Evolutionary conservation across 2,329 filamentous ascomycete species (phyloP), one percentile per base, ranked within the genome.

Genomic region (Xylariaceae sp.): DNA sequence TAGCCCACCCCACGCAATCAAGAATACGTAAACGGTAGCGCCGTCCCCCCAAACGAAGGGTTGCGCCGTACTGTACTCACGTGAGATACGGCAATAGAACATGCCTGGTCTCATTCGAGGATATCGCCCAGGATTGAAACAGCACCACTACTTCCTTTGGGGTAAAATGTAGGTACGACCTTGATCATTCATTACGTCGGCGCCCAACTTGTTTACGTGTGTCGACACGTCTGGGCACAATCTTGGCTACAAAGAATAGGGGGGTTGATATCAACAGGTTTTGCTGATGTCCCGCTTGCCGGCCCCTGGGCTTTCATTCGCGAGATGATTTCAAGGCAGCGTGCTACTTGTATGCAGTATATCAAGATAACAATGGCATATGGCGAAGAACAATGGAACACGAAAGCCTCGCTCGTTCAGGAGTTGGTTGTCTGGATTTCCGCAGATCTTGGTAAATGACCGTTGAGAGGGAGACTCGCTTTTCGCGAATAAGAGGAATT

Each of bases 151-250:
- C 32, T 10, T 34, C 32, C 32, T 10, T 34, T 34, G 3, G 10
- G 13, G 32, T 10, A 34, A 12, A 34, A 15, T 15, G 32, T 13
- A n/a, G n/a, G n/a, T n/a, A 34, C 32, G 13, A 34, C 6, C 32
- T 34, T 34, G 13, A 15, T 34, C 32, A 34, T 15, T 34, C 32
- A 10, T 15, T 34, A 9, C 10, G 32, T 34, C 32, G 32, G 32
- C 32, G 32, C 32, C 32, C 32, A 10, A 34, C 32, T 34, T 15
- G 32, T 34, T 13, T 34, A 4, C 32, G 6, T 34, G 32, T 34
- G 41, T 34, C 18, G 41, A 51, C 51, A 7, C 51, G 51, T 51
- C 55, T 34, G 32, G 32, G 10, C 13, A 34, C 10, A 10, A 34
- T 10, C 3, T 34, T 12, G 3, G 10, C 13, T 34, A 10, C 18